A percentile compares a stretch with the other conserved stretches of the same genome.
Conservation (phyloP, 352 stramenopile species). For the Pythium aristosporum region DNA sequence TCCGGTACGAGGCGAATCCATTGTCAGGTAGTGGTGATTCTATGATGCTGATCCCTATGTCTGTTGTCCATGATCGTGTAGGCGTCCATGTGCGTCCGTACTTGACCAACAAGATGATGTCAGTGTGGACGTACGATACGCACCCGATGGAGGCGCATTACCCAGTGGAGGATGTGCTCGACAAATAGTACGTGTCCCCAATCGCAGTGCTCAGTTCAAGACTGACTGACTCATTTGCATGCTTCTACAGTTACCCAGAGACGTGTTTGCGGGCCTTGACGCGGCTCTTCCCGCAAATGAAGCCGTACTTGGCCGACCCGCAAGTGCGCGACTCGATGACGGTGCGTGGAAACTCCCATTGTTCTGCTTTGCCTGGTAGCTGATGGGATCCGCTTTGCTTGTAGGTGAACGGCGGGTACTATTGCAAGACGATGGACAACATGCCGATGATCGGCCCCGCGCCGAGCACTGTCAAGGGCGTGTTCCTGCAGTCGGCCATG, state of each 20-base stretch:
- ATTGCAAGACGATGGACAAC: constrained; percentile 81
- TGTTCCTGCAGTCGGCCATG: constrained; percentile 77
- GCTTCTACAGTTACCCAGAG: constrained; percentile 55
- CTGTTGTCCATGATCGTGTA: constrained; percentile 5
- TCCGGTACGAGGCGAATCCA: constrained; percentile 32
- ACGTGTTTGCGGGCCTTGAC: constrained; percentile 60
- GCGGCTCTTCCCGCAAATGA: constrained; percentile 62
- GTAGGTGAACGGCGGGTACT: constrained; percentile 72
- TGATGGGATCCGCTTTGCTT: background rate
- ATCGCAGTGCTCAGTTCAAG: too few relatives aligned
- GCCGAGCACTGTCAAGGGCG: constrained; percentile 51
- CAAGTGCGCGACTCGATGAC: constrained; percentile 61
- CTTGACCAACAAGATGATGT: constrained; percentile 60
- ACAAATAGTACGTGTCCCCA: constrained; percentile 38
- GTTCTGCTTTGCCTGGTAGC: background rate
- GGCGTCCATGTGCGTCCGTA: constrained; percentile 74
- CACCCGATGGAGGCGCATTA: constrained; percentile 58
- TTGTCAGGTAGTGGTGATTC: constrained; percentile 7
- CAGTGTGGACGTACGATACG: constrained; percentile 78
- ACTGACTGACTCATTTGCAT: background rate
- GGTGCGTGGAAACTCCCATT: constrained; percentile 22
- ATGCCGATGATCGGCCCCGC: constrained; percentile 67
- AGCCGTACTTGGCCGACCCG: constrained; percentile 51
- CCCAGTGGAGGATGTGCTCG: constrained; percentile 60
- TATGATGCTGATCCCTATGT: background rate